Percentiles rank a stretch among this genome's conserved stretches.
Conservation (phyloP, 2,329 filamentous ascomycete genomes). For the Fusarium brachygibbosum region DNA sequence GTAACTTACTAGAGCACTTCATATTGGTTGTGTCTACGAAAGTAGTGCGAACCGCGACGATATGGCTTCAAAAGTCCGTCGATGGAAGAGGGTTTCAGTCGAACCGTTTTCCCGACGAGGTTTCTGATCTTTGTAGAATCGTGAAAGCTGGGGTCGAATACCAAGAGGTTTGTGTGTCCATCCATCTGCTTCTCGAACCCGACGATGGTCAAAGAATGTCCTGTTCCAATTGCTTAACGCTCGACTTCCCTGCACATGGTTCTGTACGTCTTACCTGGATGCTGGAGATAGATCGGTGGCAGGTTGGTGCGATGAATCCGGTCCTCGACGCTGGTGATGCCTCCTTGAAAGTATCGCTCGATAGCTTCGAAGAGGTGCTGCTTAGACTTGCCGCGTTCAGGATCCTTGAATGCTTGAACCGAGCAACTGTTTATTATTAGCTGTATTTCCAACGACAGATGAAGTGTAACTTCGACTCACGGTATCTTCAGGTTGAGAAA, state of each 20-base stretch:
- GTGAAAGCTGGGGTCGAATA: conserved; percentile 89
- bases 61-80: conserved; percentile 75
- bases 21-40: conserved; percentile 80
- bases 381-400: conserved; percentile 60
- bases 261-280: conserved; percentile 68
- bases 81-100: conserved; percentile 56
- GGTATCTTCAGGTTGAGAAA: conserved; percentile 77
- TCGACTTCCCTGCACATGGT: neutral
- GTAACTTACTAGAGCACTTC: conserved; percentile 78
- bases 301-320: conserved; percentile 78
- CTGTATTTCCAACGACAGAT: neutral
- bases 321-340: conserved; percentile 56
- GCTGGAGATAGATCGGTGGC: conserved; percentile 91
- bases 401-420: conserved; percentile 70
- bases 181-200: conserved; percentile 80
- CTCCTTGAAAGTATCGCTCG: conserved; percentile 80
- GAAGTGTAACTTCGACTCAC: conserved; percentile 57
- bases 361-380: conserved; percentile 74
- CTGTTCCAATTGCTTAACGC: conserved; percentile 54
- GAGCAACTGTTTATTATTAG: conserved; percentile 64
- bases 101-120: conserved; percentile 65
- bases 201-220: conserved; percentile 91
- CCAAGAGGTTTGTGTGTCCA: conserved; percentile 77
- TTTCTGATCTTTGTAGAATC: conserved; percentile 74
- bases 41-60: conserved; percentile 75